Percentiles rank a stretch among this genome's conserved stretches.
These are phyloP conservation scores for Saturnispora dispora DNA, from an alignment of 805 yeast species.

Conservation along the genomic window DNA sequence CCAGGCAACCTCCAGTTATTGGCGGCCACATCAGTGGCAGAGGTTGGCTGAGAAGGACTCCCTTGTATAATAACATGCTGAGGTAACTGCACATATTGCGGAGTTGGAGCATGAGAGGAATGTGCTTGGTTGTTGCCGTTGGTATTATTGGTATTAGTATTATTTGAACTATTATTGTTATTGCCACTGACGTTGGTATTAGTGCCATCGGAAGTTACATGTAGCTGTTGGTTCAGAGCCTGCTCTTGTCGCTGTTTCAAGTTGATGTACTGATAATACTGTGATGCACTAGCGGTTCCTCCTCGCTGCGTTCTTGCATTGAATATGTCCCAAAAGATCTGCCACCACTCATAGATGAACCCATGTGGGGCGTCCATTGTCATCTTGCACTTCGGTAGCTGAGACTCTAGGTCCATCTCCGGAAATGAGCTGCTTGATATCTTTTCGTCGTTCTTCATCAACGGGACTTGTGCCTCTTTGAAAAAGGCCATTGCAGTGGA, in stretches of 20 bases:
- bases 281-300: conserved; percentile 54
- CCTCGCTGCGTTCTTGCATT: conserved; percentile 68
- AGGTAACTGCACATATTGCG: conserved; percentile 15
- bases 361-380: conserved; percentile 81
- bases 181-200: conserved; percentile 5
- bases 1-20: conserved; percentile 7
- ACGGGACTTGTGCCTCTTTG: conserved; percentile 65
- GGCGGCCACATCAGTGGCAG: conserved; percentile 5
- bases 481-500: conserved; percentile 68
- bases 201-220: neutral
- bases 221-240: conserved; percentile 12
- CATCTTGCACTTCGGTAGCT: conserved; percentile 41
- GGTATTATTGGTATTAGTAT: conserved; percentile 9
- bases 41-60: conserved; percentile 13
- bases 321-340: conserved; percentile 87
- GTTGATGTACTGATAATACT: conserved; percentile 57
- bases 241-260: conserved; percentile 50
- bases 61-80: conserved; percentile 21
- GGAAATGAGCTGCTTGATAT: neutral
- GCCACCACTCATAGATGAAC: conserved; percentile 92
- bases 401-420: conserved; percentile 13
- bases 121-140: conserved; percentile 11
- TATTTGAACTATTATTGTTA: conserved; percentile 10
- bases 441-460: conserved; percentile 26
- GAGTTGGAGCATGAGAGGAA: conserved; percentile 6